Conservation (phyloP, 2,329 filamentous ascomycete species). For the Laburnicola sp. region DNA sequence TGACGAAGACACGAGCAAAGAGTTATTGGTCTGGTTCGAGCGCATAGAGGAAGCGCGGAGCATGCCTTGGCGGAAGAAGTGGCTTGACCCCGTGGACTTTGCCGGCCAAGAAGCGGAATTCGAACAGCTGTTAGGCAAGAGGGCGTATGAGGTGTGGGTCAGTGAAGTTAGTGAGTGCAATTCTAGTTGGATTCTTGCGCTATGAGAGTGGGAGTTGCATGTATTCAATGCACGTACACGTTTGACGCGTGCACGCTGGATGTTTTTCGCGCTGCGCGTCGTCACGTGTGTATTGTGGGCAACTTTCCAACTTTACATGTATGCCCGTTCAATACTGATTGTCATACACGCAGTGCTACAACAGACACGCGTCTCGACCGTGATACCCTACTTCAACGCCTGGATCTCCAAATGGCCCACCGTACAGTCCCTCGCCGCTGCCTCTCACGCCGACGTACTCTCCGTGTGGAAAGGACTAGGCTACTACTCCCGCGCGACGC, state of each 20-base stretch:
- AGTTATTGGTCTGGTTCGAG: conserved; percentile 38
- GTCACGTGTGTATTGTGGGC: conserved; percentile 17
- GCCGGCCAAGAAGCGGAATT: conserved; percentile 36
- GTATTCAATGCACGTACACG: not conserved
- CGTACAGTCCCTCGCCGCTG: conserved; percentile 59
- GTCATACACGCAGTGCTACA: conserved; percentile 56
- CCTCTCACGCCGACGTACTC: conserved; percentile 60
- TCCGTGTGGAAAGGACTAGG: conserved; percentile 64
- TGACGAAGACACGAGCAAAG: conserved; percentile 17
- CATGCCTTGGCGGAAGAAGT: conserved; percentile 57
- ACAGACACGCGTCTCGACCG: conserved; percentile 65
- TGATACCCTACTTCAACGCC: conserved; percentile 65
- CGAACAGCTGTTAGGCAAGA: conserved; percentile 50
- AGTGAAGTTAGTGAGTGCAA: conserved; percentile 59
- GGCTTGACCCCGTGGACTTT: conserved; percentile 53
- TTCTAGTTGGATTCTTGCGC: not conserved
- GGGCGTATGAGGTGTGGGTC: conserved; percentile 69
- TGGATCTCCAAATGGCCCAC: conserved; percentile 67
- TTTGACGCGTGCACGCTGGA: conserved; percentile 6
- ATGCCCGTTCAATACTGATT: not conserved
- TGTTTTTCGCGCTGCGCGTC: conserved; percentile 12
- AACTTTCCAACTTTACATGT: too few relatives aligned
- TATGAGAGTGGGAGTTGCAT: not conserved
- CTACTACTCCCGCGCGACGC: conserved; percentile 66
- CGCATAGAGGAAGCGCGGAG: conserved; percentile 33